Evolutionary conservation across 1,284 basidiomycete species (phyloP).

Genomic region (Puccinia horiana): DNA sequence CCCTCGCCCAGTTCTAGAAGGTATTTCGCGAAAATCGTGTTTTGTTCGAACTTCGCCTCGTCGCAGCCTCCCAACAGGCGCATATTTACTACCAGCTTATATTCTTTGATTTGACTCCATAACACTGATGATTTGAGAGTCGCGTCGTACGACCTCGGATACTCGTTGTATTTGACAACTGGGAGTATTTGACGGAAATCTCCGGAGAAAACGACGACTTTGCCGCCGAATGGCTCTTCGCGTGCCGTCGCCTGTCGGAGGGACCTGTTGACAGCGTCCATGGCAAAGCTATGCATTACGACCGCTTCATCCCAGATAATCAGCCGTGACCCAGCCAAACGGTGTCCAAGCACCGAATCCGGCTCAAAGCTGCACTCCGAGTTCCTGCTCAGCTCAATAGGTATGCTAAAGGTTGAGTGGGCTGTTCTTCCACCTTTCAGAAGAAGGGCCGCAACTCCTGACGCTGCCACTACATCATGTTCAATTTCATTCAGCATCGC

Average conservation of each 20-base stretch:
- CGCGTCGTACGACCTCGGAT: background rate
- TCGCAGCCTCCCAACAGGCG: background rate
- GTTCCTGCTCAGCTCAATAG: background rate
- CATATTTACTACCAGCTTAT: background rate
- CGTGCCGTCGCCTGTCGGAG: background rate
- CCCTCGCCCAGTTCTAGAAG: no score
- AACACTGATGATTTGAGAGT: background rate
- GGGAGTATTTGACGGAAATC: slow-evolving; percentile 34
- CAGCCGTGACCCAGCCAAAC: background rate
- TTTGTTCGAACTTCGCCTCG: no score
- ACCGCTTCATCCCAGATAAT: slow-evolving; percentile 20
- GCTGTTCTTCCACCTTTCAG: background rate
- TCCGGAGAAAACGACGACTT: background rate
- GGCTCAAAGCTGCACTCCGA: background rate
- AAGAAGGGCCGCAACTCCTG: slow-evolving; percentile 7
- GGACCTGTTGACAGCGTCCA: background rate
- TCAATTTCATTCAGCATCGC: background rate
- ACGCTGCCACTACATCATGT: background rate
- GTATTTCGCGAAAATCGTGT: no score
- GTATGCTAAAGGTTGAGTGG: background rate
- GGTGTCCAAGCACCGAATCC: background rate
- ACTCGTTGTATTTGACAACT: background rate
- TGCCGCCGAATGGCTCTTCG: slow-evolving; percentile 12
- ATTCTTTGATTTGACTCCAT: background rate
- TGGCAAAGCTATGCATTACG: background rate